These are phyloP conservation scores for Umbelopsis ramanniana DNA, from an alignment of 192 early-diverging fungal species.

Conservation along the genomic window DNA sequence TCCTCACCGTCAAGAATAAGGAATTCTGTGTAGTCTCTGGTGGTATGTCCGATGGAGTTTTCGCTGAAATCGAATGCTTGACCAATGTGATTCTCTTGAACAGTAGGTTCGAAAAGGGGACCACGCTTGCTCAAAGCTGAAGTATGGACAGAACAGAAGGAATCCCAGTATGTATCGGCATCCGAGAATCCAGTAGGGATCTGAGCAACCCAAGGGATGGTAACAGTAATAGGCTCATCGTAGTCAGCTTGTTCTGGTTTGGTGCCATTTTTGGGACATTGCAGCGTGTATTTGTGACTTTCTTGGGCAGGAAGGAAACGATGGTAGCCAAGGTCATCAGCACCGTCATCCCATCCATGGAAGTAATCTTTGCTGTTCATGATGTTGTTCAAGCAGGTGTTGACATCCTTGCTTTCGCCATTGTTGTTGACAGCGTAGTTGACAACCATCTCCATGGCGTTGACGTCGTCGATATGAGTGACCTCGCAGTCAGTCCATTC, in stretches of 20 bases:
- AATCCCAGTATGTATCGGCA: conserved; percentile 36
- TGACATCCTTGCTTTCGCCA: conserved; percentile 46
- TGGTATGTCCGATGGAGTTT: neutral
- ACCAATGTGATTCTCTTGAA: conserved; percentile 30
- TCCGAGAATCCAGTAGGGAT: conserved; percentile 26
- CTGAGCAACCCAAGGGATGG: conserved; percentile 41
- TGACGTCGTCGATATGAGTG: conserved; percentile 34
- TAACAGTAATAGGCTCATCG: conserved; percentile 39
- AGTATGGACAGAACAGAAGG: conserved; percentile 24
- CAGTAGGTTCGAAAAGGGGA: conserved; percentile 11
- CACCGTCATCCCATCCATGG: conserved; percentile 47
- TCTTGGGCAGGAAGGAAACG: conserved; percentile 44
- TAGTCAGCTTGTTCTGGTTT: conserved; percentile 26
- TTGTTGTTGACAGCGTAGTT: conserved; percentile 46
- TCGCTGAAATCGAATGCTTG: conserved; percentile 29
- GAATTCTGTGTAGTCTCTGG: conserved; percentile 32
- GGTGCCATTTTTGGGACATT: conserved; percentile 35
- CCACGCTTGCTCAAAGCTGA: conserved; percentile 1
- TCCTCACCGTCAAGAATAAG: conserved; percentile 19
- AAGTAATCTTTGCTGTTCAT: conserved; percentile 47
- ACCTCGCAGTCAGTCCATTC: conserved; percentile 41
- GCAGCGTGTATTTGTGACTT: conserved; percentile 34
- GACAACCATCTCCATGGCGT: conserved; percentile 42
- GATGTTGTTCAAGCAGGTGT: conserved; percentile 44
- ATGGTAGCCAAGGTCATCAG: conserved; percentile 46